These are phyloP conservation scores for Suillus spraguei DNA, from an alignment of 768 basidiomycete species.

Conservation along the genomic window DNA sequence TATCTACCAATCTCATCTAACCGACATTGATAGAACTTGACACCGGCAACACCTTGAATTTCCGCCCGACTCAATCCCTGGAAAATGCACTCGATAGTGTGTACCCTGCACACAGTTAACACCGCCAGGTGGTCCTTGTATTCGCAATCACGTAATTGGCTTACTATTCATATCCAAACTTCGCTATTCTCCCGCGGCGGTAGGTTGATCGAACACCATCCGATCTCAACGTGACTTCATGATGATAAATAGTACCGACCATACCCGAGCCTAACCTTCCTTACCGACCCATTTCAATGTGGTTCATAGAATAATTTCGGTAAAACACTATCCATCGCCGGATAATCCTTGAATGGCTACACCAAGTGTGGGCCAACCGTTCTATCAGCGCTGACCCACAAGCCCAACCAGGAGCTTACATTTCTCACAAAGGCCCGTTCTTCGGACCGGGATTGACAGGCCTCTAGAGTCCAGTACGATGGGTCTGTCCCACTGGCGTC, in stretches of 20 bases:
- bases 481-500: too few relatives aligned
- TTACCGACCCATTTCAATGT: background rate
- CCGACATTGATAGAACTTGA: constrained; percentile 28
- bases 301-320: background rate
- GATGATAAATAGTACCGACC: constrained; percentile 4
- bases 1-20: constrained; percentile 32
- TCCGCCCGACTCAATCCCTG: constrained; percentile 12
- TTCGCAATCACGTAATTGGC: constrained; percentile 3
- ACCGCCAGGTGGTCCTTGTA: background rate
- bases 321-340: constrained; percentile 4
- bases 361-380: constrained; percentile 18
- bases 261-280: constrained; percentile 8
- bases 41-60: constrained; percentile 15
- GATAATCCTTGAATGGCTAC: constrained; percentile 1
- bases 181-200: constrained; percentile 30
- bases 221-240: constrained; percentile 23
- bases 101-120: background rate
- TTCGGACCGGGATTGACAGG: background rate
- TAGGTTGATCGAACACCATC: constrained; percentile 33
- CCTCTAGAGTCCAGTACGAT: background rate
- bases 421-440: background rate
- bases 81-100: background rate
- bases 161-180: constrained; percentile 12
- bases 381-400: constrained; percentile 18
- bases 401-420: background rate